phyloP scores from a whole-genome alignment of 352 stramenopile species.

The Albugo laibachii region DNA sequence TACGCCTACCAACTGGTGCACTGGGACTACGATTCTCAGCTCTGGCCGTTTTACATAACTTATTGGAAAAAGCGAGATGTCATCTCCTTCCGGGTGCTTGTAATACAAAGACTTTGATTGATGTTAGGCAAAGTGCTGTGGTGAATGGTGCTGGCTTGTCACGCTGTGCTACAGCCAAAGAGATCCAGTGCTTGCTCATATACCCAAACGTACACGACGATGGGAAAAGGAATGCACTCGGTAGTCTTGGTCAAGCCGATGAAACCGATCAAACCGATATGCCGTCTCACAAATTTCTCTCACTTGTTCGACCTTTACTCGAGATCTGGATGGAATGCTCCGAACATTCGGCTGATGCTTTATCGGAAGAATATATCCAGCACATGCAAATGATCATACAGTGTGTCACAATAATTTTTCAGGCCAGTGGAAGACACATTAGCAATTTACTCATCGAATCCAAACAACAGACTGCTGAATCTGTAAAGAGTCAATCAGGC shows the following conservation, averaged over 20 bases:
- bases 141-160: too few relatives aligned
- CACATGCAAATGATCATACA: conserved; percentile 68
- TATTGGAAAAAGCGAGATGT: conserved; percentile 10
- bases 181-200: too few relatives aligned
- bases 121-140: too few relatives aligned
- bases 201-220: too few relatives aligned
- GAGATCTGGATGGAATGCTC: conserved; percentile 62
- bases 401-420: conserved; percentile 31
- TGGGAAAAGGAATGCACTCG: too few relatives aligned
- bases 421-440: conserved; percentile 12
- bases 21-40: conserved; percentile 34
- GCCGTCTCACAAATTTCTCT: conserved; percentile 21
- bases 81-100: not conserved
- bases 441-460: too few relatives aligned
- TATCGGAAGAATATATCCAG: conserved; percentile 41
- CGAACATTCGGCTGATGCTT: conserved; percentile 24
- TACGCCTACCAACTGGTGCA: not conserved
- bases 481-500: too few relatives aligned
- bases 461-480: too few relatives aligned
- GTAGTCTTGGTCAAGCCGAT: too few relatives aligned
- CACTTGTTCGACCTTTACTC: conserved; percentile 30
- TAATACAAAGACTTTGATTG: too few relatives aligned
- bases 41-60: conserved; percentile 39
- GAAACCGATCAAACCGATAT: too few relatives aligned
- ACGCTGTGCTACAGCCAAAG: too few relatives aligned